A percentile compares a stretch with the other conserved stretches of the same genome.
These are phyloP conservation scores for Trichoderma citrinoviride DNA, from an alignment of 2,329 filamentous ascomycete species.

Conservation along the genomic window DNA sequence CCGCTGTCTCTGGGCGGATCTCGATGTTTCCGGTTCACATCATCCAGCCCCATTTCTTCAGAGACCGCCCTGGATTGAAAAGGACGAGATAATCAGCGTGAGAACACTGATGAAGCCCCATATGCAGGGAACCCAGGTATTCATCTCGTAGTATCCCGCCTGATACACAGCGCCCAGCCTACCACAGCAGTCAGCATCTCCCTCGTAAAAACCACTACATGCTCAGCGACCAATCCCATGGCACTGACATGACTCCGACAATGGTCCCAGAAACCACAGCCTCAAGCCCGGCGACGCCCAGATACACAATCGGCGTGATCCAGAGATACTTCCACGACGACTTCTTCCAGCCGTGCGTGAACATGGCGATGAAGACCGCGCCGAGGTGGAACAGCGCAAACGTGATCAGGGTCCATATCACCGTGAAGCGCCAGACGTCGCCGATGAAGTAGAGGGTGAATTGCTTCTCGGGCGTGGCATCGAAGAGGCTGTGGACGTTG, in stretches of 20 bases:
- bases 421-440: slow-evolving; percentile 85
- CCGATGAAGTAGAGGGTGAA: slow-evolving; percentile 67
- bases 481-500: slow-evolving; percentile 63
- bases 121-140: slow-evolving; percentile 87
- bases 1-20: no score
- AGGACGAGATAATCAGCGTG: slow-evolving; percentile 80
- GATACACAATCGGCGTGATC: slow-evolving; percentile 69
- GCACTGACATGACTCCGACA: slow-evolving; percentile 71
- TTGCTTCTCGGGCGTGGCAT: slow-evolving; percentile 40
- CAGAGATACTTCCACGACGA: slow-evolving; percentile 63
- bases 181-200: neutral
- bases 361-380: slow-evolving; percentile 67
- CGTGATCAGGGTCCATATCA: slow-evolving; percentile 81
- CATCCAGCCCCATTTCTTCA: slow-evolving; percentile 41
- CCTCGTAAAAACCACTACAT: neutral
- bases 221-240: neutral
- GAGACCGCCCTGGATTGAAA: slow-evolving; percentile 87
- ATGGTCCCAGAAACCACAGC: slow-evolving; percentile 77
- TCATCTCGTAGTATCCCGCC: slow-evolving; percentile 83
- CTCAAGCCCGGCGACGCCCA: slow-evolving; percentile 69
- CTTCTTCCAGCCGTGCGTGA: slow-evolving; percentile 63
- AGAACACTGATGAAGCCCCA: slow-evolving; percentile 85
- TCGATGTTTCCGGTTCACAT: no score
- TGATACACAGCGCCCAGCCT: slow-evolving; percentile 79
- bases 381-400: slow-evolving; percentile 72